Conservation (phyloP, 2,329 filamentous ascomycete species). For the Fulvia fulva region DNA sequence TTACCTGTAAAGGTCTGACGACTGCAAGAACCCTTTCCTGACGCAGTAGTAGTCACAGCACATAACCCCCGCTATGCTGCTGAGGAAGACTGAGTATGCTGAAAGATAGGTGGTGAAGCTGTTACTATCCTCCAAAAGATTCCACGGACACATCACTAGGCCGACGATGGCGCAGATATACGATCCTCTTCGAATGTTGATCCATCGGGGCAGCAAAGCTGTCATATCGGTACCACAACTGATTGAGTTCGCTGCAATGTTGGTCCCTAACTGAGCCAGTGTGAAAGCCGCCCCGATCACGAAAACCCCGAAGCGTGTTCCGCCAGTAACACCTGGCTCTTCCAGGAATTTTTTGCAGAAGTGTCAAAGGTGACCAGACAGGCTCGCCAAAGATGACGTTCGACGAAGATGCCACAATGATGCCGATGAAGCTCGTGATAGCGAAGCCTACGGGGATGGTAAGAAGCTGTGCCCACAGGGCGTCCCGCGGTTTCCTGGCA, state of each 20-base stretch:
- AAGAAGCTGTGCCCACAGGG: constrained; percentile 72
- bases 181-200: constrained; percentile 75
- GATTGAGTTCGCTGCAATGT: constrained; percentile 51
- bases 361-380: constrained; percentile 34
- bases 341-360: constrained; percentile 42
- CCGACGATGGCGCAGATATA: constrained; percentile 79
- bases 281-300: constrained; percentile 46
- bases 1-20: constrained; percentile 78
- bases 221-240: constrained; percentile 53
- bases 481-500: constrained; percentile 68
- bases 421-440: constrained; percentile 67
- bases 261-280: constrained; percentile 56
- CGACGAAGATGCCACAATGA: constrained; percentile 50
- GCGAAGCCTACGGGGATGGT: constrained; percentile 48
- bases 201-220: constrained; percentile 49
- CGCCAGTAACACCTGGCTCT: constrained; percentile 34
- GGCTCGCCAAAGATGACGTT: constrained; percentile 40
- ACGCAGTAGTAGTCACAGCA: constrained; percentile 78
- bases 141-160: constrained; percentile 83
- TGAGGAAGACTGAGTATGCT: constrained; percentile 90
- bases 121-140: constrained; percentile 69
- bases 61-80: constrained; percentile 89
- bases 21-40: constrained; percentile 73
- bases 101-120: constrained; percentile 89
- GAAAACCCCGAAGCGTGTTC: constrained; percentile 52